Evolutionary conservation across 1,284 basidiomycete species (phyloP), one percentile per base, ranked within the genome.

Genomic region (Termitomyces sp.): DNA sequence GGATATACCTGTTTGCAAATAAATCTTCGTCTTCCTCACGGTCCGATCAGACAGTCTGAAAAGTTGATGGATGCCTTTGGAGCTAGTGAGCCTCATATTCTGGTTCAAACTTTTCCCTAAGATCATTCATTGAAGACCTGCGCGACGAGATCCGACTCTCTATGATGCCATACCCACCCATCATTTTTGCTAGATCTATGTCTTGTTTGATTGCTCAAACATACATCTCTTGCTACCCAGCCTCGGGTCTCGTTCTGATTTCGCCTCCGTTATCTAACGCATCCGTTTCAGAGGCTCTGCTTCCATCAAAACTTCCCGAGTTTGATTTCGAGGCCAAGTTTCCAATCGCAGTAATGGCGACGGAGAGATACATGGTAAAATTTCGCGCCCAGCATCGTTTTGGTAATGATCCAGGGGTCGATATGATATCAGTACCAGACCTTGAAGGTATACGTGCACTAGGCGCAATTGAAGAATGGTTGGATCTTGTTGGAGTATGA

Each of bases 311-410:
- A 0, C 60, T 80, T 5, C 56, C 65, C 18, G 76, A 78, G 59
- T 86, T 87, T 62, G 68, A 75, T 54, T 86, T 78, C 59, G 84
- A 86, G 60, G 79, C 81, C 2, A 72, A 71, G 39, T 88, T 88
- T 64, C 84, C 84, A 1, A 75, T 86, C 47, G 76, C 78, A 0
- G 64, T 86, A 19, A 63, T 86, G 55, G 76, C 68, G 6, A 65
- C 63, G 13, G 58, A 62, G 19, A 58, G 63, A 49, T 64, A 72
- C 38, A 64, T 74, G 57, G 57, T 63, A 35, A 53, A 52, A 2
- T 61, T 79, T 16, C 66, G 64, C 51, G 55, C 60, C 34, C 58
- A 64, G 35, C 68, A 72, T 57, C 66, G 76, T 41, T 64, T 79
- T 24, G 68, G 65, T n/a, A 62, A 63, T 48, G 69, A 68, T 46